A percentile compares a stretch with the other conserved stretches of the same genome.
phyloP scores from a whole-genome alignment of 805 yeast species.

The Metschnikowia reukaufii region DNA sequence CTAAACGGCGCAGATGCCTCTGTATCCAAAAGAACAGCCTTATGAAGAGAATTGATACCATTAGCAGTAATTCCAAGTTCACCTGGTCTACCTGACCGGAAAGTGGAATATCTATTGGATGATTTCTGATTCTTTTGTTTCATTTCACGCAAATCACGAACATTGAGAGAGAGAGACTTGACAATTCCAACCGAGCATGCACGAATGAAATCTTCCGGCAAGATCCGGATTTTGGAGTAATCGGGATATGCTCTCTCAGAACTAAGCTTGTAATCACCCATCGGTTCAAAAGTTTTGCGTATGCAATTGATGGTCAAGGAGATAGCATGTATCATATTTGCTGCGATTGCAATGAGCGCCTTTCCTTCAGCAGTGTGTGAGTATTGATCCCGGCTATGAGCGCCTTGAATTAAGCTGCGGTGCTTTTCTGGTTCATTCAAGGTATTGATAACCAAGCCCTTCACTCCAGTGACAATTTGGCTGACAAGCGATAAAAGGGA shows the following conservation, averaged over 20 bases:
- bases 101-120: constrained; percentile 48
- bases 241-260: constrained; percentile 66
- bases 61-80: constrained; percentile 47
- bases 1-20: constrained; percentile 33
- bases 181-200: constrained; percentile 62
- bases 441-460: constrained; percentile 57
- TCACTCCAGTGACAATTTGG: constrained; percentile 63
- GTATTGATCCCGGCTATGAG: constrained; percentile 31
- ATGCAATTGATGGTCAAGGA: constrained; percentile 51
- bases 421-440: constrained; percentile 41
- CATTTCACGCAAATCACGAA: constrained; percentile 26
- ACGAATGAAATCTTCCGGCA: constrained; percentile 59
- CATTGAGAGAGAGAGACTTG: constrained; percentile 33
- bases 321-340: constrained; percentile 59
- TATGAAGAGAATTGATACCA: constrained; percentile 47
- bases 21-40: constrained; percentile 29
- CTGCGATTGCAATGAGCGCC: constrained; percentile 56
- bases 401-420: constrained; percentile 23
- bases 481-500: constrained; percentile 59
- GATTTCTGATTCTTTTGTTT: constrained; percentile 19
- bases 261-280: constrained; percentile 67
- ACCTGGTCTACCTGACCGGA: constrained; percentile 52
- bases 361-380: constrained; percentile 69
- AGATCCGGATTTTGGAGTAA: constrained; percentile 54
- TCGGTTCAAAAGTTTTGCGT: constrained; percentile 48